These are phyloP conservation scores for Tricholoma flavovirens DNA, from an alignment of 768 basidiomycete genomes.

Conservation along the genomic window DNA sequence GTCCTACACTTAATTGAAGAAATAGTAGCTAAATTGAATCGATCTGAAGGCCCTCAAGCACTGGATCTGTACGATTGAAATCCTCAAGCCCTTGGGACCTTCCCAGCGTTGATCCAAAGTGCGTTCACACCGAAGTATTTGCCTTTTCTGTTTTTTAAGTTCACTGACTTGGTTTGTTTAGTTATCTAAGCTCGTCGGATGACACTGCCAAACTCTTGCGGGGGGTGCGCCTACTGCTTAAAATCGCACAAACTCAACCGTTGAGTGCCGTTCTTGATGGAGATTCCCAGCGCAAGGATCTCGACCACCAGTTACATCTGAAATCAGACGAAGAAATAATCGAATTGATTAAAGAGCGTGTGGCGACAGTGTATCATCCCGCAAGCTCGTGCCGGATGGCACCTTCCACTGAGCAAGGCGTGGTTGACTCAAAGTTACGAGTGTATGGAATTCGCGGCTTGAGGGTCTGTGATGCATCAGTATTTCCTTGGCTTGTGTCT, in stretches of 20 bases:
- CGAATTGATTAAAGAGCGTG: slow-evolving; percentile 22
- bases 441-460: slow-evolving; percentile 40
- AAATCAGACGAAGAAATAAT: slow-evolving; percentile 34
- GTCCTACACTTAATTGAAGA: slow-evolving; percentile 9
- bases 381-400: slow-evolving; percentile 42
- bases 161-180: slow-evolving; percentile 6
- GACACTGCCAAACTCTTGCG: slow-evolving; percentile 35
- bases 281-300: slow-evolving; percentile 19
- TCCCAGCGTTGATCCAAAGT: slow-evolving; percentile 36
- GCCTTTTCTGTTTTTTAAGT: neutral
- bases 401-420: slow-evolving; percentile 31
- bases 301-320: slow-evolving; percentile 30
- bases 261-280: slow-evolving; percentile 27
- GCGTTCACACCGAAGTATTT: slow-evolving; percentile 3
- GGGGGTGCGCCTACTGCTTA: slow-evolving; percentile 25
- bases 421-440: slow-evolving; percentile 32
- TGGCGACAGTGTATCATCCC: slow-evolving; percentile 44
- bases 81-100: slow-evolving; percentile 32
- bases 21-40: too few relatives aligned
- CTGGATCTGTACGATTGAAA: slow-evolving; percentile 30
- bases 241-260: slow-evolving; percentile 25
- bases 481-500: slow-evolving; percentile 33
- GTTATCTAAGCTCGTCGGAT: slow-evolving; percentile 32
- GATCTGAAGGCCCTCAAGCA: slow-evolving; percentile 27
- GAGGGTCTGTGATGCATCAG: slow-evolving; percentile 37